Conservation (phyloP, 257 asterid species). For the Echium plantagineum region DNA sequence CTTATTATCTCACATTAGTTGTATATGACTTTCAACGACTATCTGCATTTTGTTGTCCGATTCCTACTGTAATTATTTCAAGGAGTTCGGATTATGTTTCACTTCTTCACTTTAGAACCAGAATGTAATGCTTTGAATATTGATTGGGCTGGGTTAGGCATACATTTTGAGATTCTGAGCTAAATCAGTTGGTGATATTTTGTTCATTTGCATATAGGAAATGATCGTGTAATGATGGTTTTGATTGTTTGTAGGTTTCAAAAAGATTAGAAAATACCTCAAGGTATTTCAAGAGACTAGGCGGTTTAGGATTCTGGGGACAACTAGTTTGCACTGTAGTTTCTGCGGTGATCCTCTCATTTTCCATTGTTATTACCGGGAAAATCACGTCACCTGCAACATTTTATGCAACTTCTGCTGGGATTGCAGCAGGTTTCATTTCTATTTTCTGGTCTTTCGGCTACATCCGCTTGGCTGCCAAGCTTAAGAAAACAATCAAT, state of each 20-base stretch:
- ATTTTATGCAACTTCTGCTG: constrained; percentile 81
- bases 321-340: constrained; percentile 79
- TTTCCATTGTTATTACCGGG: constrained; percentile 66
- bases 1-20: too few relatives aligned
- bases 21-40: too few relatives aligned
- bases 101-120: too few relatives aligned
- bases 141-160: background rate
- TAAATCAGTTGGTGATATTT: too few relatives aligned
- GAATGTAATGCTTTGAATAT: too few relatives aligned
- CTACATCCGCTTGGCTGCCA: constrained; percentile 73
- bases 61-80: background rate
- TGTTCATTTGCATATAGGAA: background rate
- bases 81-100: too few relatives aligned
- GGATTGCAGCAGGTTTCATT: constrained; percentile 84
- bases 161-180: background rate
- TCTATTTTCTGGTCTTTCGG: constrained; percentile 98
- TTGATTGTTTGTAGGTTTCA: constrained; percentile 44
- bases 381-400: constrained; percentile 79
- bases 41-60: background rate
- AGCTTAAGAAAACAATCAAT: constrained; percentile 63
- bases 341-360: constrained; percentile 83
- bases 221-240: too few relatives aligned
- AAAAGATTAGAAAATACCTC: constrained; percentile 81
- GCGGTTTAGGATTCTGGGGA: constrained; percentile 94
- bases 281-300: constrained; percentile 83